Conservation (phyloP, 441 rosid genomes). For the Erodium texanum region DNA sequence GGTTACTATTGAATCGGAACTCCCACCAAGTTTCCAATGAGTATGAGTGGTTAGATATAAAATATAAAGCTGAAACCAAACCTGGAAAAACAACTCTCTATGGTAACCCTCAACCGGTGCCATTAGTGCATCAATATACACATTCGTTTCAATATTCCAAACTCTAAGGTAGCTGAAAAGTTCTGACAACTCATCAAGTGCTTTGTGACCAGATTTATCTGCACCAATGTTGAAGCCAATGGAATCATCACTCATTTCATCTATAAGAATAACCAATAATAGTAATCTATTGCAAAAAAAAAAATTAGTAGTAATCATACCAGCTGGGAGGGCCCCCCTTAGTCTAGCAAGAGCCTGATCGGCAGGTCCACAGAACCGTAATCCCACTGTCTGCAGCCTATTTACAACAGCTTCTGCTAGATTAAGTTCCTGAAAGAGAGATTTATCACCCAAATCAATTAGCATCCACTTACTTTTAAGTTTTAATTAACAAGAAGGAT, state of each 20-base stretch:
- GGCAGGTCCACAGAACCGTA: slow-evolving; percentile 87
- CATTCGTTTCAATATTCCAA: slow-evolving; percentile 71
- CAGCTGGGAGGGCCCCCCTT: slow-evolving; percentile 88
- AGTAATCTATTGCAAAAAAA: no score
- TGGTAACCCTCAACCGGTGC: slow-evolving; percentile 86
- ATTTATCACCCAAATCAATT: slow-evolving; percentile 18
- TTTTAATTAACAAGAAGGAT: slow-evolving; percentile 2
- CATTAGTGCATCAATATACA: slow-evolving; percentile 75
- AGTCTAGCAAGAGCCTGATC: slow-evolving; percentile 90
- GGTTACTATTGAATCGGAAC: background rate
- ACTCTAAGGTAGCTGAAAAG: slow-evolving; percentile 71
- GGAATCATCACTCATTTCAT: slow-evolving; percentile 11
- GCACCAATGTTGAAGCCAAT: slow-evolving; percentile 24
- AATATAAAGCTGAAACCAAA: slow-evolving; percentile 17
- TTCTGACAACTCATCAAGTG: slow-evolving; percentile 77
- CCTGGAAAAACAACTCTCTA: slow-evolving; percentile 82
- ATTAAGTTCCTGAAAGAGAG: slow-evolving; percentile 66
- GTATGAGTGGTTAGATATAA: no score
- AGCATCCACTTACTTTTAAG: slow-evolving; percentile 5
- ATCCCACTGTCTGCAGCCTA: slow-evolving; percentile 84
- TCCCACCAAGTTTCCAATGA: background rate
- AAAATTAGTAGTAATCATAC: slow-evolving; percentile 34
- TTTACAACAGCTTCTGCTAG: slow-evolving; percentile 86
- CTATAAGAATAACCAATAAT: slow-evolving; percentile 5
- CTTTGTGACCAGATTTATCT: slow-evolving; percentile 68